These are phyloP conservation scores for Aureobasidium namibiae DNA, from an alignment of 2,329 filamentous ascomycete genomes.

Conservation along the genomic window DNA sequence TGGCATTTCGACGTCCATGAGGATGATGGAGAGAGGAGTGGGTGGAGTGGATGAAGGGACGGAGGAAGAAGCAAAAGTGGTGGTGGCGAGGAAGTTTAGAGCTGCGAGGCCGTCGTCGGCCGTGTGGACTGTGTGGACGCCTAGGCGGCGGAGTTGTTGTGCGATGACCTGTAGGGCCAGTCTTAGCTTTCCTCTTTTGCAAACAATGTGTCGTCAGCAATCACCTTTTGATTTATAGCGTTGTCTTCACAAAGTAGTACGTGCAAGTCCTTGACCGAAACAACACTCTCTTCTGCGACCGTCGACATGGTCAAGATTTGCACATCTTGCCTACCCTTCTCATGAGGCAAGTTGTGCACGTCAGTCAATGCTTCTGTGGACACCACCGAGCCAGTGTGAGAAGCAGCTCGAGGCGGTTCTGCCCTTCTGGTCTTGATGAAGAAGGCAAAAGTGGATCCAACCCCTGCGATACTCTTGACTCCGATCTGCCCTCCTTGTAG, in stretches of 20 bases:
- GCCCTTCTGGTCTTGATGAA: constrained; percentile 46
- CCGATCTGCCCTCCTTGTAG: constrained; percentile 54
- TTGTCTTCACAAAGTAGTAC: constrained; percentile 30
- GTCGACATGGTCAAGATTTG: neutral
- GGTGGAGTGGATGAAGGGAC: neutral
- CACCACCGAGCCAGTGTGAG: neutral
- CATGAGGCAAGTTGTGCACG: neutral
- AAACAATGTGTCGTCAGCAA: no score
- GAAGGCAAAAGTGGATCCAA: constrained; percentile 58
- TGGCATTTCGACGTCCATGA: constrained; percentile 81
- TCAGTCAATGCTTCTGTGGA: neutral
- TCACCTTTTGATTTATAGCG: constrained; percentile 29
- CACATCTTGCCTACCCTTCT: neutral
- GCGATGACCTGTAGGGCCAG: constrained; percentile 23
- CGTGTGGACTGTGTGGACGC: constrained; percentile 26
- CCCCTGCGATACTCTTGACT: constrained; percentile 48
- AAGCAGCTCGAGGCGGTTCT: neutral
- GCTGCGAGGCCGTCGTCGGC: constrained; percentile 33
- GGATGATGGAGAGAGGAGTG: constrained; percentile 41
- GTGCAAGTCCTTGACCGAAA: neutral
- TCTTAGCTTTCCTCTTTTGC: no score
- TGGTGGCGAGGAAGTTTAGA: constrained; percentile 26
- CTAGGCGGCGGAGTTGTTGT: constrained; percentile 30
- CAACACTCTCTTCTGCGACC: neutral
- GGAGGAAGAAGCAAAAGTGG: neutral